Evolutionary conservation across 2,329 filamentous ascomycete genomes (phyloP), one percentile per base, ranked within the genome.

Genomic region (Ceratocystis variospora): DNA sequence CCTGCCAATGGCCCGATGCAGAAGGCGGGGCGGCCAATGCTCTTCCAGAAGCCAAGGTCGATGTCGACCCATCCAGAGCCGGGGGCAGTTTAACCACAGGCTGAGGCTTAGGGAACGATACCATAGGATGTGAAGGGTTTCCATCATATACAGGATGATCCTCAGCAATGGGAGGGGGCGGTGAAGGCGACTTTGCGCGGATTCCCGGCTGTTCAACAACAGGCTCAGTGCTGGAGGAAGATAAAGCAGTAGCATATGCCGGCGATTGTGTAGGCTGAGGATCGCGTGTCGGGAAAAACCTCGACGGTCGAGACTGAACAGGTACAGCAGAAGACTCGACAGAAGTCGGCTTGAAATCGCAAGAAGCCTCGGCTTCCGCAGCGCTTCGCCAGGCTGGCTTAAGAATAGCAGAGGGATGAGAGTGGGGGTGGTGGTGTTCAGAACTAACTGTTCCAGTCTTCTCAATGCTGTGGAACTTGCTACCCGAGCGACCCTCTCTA

Each of bases 81-180:
- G 89, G 90, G 2, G 90, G 92, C 3, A 97, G 81, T 72, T 87
- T 90, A 12, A 97, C 92, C 31, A 90, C 82, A 41, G 90, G 89
- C 65, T 87, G 81, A 6, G 85, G 84, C 46, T 79, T 83, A 0
- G 89, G 89, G 7, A 92, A 76, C 45, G 83, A 85, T 6, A 92
- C 88, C 66, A 86, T 81, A 2, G 89, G 88, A 67, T 82, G 84
- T 44, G 77, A 76, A 0, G 77, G 78, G 71, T 89, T 83, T 37
- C 87, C 86, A 70, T 86, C 84, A 70, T 88, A 89, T 1, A 82
- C 88, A 5, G 88, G 88, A 71, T 92, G 88, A 8, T 81, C 85
- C 68, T 83, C 81, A 74, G 83, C 84, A 22, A 83, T 85, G 0
- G 87, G 87, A 61, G 89, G 88, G 2, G 88, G 88, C 0, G 87